Conservation (phyloP, 1,139 yeast species). For the Meyerozyma smithsonii region DNA sequence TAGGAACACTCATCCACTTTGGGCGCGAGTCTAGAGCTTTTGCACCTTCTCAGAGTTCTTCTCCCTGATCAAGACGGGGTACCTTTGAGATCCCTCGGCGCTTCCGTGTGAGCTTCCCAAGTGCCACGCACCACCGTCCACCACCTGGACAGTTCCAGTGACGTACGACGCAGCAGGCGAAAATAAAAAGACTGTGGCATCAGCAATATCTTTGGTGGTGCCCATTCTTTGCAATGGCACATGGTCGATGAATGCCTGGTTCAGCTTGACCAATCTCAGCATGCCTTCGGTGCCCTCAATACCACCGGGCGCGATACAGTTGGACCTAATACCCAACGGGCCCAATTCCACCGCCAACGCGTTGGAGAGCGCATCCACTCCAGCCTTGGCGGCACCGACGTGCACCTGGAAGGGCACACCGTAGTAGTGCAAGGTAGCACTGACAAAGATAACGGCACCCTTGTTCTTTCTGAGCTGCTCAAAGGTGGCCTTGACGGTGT, state of each 20-base stretch:
- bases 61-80: conserved; percentile 9
- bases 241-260: background rate
- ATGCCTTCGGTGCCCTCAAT: conserved; percentile 15
- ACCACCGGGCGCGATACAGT: conserved; percentile 15
- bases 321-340: conserved; percentile 14
- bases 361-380: conserved; percentile 14
- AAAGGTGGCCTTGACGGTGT: conserved; percentile 18
- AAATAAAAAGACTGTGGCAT: conserved; percentile 14
- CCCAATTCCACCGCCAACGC: conserved; percentile 16
- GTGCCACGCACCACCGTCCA: conserved; percentile 16
- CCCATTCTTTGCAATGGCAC: conserved; percentile 14
- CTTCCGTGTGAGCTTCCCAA: conserved; percentile 8
- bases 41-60: conserved; percentile 6
- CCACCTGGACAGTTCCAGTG: conserved; percentile 14
- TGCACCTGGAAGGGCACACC: conserved; percentile 16
- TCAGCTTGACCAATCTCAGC: conserved; percentile 10
- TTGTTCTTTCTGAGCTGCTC: conserved; percentile 20
- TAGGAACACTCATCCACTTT: no score
- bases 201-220: conserved; percentile 14
- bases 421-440: conserved; percentile 16
- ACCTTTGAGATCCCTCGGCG: no score
- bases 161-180: conserved; percentile 14
- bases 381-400: conserved; percentile 17
- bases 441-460: conserved; percentile 22
- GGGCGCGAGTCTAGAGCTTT: conserved; percentile 1